Percentiles rank a stretch among this genome's conserved stretches.
phyloP scores from a whole-genome alignment of 768 basidiomycete species.

The Gyrodon lividus region DNA sequence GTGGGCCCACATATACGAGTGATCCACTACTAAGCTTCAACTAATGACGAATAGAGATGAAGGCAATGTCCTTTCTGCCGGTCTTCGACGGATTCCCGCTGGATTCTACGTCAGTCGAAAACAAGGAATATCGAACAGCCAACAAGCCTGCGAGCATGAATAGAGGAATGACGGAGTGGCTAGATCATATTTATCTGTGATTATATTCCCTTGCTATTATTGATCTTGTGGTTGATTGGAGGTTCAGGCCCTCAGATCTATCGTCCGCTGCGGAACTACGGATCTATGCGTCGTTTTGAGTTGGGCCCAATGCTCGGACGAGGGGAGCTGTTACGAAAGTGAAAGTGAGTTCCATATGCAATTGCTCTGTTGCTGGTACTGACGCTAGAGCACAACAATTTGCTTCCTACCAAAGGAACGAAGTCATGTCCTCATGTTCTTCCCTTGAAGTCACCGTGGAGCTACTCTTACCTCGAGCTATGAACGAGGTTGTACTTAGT shows the following conservation, averaged over 20 bases:
- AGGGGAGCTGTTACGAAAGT: too few relatives aligned
- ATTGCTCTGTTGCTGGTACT: not conserved
- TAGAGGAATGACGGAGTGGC: too few relatives aligned
- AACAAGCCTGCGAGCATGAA: too few relatives aligned
- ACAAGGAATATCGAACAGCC: too few relatives aligned
- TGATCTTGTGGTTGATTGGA: too few relatives aligned
- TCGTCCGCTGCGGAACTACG: conserved; percentile 1
- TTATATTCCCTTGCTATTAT: too few relatives aligned
- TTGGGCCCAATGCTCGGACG: too few relatives aligned
- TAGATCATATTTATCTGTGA: too few relatives aligned
- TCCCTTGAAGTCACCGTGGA: not conserved
- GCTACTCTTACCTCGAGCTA: too few relatives aligned
- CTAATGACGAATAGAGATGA: conserved; percentile 2
- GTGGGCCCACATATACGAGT: not conserved
- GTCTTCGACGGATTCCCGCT: conserved; percentile 2
- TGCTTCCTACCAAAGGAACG: not conserved
- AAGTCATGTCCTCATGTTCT: not conserved
- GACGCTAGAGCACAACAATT: not conserved
- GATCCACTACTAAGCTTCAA: not conserved
- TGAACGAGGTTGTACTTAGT: too few relatives aligned
- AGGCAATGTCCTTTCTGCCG: not conserved
- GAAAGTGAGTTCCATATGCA: not conserved
- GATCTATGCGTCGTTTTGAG: conserved; percentile 3
- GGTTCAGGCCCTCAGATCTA: conserved; percentile 3
- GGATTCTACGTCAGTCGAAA: conserved; percentile 7